phyloP scores from a whole-genome alignment of 441 rosid species.

The Bocquillonia castaneifolia region DNA sequence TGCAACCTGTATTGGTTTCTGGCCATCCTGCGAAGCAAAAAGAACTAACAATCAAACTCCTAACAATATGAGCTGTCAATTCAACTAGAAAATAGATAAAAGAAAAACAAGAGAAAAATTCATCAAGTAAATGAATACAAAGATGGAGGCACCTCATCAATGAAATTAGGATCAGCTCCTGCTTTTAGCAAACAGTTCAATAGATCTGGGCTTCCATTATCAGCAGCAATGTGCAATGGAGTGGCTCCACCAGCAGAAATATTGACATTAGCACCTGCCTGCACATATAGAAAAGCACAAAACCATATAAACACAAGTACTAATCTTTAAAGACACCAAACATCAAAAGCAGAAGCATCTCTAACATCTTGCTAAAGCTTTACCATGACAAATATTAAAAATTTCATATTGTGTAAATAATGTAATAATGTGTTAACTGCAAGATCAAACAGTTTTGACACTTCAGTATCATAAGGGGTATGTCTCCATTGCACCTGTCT shows the following conservation, averaged over 20 bases:
- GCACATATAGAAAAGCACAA: constrained; percentile 20
- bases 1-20: constrained; percentile 76
- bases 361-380: neutral
- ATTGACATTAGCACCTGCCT: constrained; percentile 84
- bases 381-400: neutral
- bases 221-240: constrained; percentile 87
- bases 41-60: neutral
- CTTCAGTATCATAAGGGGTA: neutral
- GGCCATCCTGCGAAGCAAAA: constrained; percentile 56
- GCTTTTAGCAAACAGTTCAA: constrained; percentile 68
- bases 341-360: neutral
- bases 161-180: constrained; percentile 73
- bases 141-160: constrained; percentile 54
- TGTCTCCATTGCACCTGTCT: neutral
- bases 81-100: neutral
- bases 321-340: neutral
- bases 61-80: neutral
- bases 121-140: constrained; percentile 15
- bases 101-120: constrained; percentile 9
- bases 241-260: constrained; percentile 85
- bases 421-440: no score
- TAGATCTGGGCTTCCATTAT: constrained; percentile 62
- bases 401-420: no score
- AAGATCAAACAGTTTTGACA: neutral
- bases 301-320: neutral